Base-by-base conservation (phyloP, 441 rosid species). In the Adansonia gregorii region DNA sequence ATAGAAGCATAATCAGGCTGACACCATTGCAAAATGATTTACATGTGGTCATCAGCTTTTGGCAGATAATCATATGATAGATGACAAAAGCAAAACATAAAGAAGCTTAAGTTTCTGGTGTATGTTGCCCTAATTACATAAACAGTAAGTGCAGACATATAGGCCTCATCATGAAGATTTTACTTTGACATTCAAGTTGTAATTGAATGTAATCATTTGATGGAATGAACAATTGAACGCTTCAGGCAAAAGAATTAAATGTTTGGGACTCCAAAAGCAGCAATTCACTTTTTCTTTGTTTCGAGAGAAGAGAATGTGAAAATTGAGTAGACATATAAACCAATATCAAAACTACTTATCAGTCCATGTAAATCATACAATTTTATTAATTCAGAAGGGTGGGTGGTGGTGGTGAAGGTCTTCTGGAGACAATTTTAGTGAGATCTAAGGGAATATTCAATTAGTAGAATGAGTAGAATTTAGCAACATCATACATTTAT, bases 1-100 rank as follows among this genome's bases (percentile, higher is more conserved):
- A 48, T 59, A 65, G 56, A 78, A 52, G 24, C 60, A 72, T 73
- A 56, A 48, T 41, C 35, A 73, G 67, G 14, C 58, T 6, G 77
- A 71, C 19, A 78, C 48, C 6, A n/a, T 59, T 49, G 63, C 61
- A 35, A 31, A 59, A 66, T 39, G 54, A 52, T 5, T 24, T 49
- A 39, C 64, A 19, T 17, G 0, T 12, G 43, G 10, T 54, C 73
- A 67, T 49, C 67, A 20, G 49, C 58, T 77, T 35, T 17, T 27
- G 70, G 58, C 49, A 59, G 52, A 41, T 27, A 46, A 60, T 14
- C 35, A 45, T 10, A 27, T 41, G 24, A 60, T 15, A 22, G 24
- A 60, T 10, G 11, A 60, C 6, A 19, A 55, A 72, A 55, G 64
- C 64, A 72, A 72, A 60, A 72, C 11, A 39, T 5, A 72, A 3